These are phyloP conservation scores for Trichosporon ovoides DNA, from an alignment of 1,284 basidiomycete species.

Conservation along the genomic window DNA sequence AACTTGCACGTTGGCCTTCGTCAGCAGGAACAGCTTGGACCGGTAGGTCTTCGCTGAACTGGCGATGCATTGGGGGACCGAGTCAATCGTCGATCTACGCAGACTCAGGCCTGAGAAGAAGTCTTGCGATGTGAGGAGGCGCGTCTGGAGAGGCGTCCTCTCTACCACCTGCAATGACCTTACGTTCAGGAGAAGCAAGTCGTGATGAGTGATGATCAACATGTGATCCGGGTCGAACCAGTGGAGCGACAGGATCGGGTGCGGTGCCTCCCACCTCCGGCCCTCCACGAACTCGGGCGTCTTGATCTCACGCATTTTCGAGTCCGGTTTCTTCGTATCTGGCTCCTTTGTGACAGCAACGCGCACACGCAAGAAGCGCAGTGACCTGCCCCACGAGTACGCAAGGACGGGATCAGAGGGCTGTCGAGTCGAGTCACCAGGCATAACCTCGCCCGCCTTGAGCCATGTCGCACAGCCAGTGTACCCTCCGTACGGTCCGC, in stretches of 20 bases:
- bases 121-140: conserved; percentile 39
- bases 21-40: conserved; percentile 80
- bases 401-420: conserved; percentile 61
- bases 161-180: conserved; percentile 46
- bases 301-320: conserved; percentile 10
- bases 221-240: conserved; percentile 53
- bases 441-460: conserved; percentile 46
- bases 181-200: conserved; percentile 67
- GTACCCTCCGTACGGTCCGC: conserved; percentile 51
- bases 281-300: conserved; percentile 44
- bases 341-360: conserved; percentile 5
- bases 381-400: conserved; percentile 70
- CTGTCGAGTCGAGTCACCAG: conserved; percentile 5
- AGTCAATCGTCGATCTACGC: conserved; percentile 8
- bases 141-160: conserved; percentile 36
- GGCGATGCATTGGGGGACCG: conserved; percentile 48
- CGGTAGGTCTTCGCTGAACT: conserved; percentile 79
- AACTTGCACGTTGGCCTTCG: conserved; percentile 59
- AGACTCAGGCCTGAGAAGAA: conserved; percentile 24
- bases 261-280: conserved; percentile 39
- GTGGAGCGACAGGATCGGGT: conserved; percentile 47
- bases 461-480: conserved; percentile 72
- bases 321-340: conserved; percentile 13
- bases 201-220: conserved; percentile 54
- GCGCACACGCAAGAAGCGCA: conserved; percentile 61